Percentiles rank a stretch among this genome's conserved stretches.
Conservation (phyloP, 805 yeast genomes). For the Candida caryicola region DNA sequence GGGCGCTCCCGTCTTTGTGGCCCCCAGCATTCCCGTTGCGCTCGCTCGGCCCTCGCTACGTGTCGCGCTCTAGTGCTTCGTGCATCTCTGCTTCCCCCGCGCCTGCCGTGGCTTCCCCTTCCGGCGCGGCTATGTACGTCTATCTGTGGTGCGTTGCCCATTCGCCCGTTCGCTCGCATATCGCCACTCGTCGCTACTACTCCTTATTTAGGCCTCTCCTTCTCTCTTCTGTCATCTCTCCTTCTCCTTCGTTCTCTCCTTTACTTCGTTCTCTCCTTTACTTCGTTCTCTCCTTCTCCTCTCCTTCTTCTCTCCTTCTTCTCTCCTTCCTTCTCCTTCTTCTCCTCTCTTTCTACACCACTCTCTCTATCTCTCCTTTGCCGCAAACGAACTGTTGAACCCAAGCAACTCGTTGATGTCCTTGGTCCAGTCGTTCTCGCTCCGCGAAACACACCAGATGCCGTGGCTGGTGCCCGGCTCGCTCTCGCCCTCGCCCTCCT, state of each 20-base stretch:
- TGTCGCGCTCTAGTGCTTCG: no score
- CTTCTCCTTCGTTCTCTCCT: not conserved
- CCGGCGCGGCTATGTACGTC: no score
- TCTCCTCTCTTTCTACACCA: not conserved
- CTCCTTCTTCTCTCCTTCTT: not conserved
- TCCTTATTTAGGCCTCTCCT: not conserved
- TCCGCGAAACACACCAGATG: constrained; percentile 82
- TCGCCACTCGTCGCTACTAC: no score
- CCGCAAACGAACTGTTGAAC: constrained; percentile 71
- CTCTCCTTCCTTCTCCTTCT: not conserved
- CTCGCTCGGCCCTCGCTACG: no score
- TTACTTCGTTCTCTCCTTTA: not conserved
- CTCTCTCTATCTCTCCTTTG: not conserved
- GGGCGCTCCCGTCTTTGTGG: no score
- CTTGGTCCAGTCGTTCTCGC: constrained; percentile 86
- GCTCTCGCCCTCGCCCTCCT: not conserved
- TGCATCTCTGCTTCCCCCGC: no score
- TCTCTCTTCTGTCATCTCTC: not conserved
- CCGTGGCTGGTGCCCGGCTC: constrained; percentile 39
- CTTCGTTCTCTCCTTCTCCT: not conserved
- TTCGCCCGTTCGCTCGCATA: no score
- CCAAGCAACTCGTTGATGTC: constrained; percentile 87
- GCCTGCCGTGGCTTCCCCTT: no score
- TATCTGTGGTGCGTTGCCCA: no score
- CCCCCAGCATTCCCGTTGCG: no score